Base-by-base conservation (phyloP, 495 filamentous ascomycete genomes). In the Xanthoparmelia taractica region DNA sequence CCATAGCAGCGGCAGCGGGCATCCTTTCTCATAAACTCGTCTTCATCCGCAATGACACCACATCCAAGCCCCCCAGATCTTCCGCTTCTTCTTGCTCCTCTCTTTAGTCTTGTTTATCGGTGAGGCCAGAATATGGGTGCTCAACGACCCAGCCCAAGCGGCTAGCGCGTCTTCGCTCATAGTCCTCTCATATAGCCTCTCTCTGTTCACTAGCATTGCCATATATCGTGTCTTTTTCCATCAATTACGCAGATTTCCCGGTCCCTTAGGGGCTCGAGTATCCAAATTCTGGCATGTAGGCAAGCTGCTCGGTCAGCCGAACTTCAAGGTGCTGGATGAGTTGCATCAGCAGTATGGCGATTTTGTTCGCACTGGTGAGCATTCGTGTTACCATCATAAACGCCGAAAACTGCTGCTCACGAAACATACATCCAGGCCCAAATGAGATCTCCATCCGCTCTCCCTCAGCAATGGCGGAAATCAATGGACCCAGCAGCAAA, bases 161-260 rank as follows among this genome's bases (percentile, higher is more conserved):
- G 43, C 59, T 18, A 40, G 4, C 41, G 33, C 13, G 12, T 40
- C 52, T 0, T 1, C 34, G 12, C 18, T 63, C 3, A 27, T 58
- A 37, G n/a, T 70, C 34, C 52, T 52, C 12, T 69, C 66, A 12
- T 78, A 77, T 54, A 47, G 74, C 10, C 50, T 58, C n/a, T 65
- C 69, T 13, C 65, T 83, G 0, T 71, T 77, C 37, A 59, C 65
- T 17, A 83, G 79, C 67, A 77, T 83, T n/a, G 43, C 74, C 23
- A 48, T 77, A 36, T 83, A 82, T 62, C 75, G 81, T 1, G 23
- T 67, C 15, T 76, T 73, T 54, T 78, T 81, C 59, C 77, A 82
- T 68, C 73, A 70, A 2, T 67, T 82, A 5, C 67, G 74, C 18
- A 60, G 63, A 12, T 82, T 81, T 61, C 77, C 76, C 2, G 81